These are phyloP conservation scores for Coniferiporia sulphurascens DNA, from an alignment of 1,284 basidiomycete genomes.

Conservation along the genomic window DNA sequence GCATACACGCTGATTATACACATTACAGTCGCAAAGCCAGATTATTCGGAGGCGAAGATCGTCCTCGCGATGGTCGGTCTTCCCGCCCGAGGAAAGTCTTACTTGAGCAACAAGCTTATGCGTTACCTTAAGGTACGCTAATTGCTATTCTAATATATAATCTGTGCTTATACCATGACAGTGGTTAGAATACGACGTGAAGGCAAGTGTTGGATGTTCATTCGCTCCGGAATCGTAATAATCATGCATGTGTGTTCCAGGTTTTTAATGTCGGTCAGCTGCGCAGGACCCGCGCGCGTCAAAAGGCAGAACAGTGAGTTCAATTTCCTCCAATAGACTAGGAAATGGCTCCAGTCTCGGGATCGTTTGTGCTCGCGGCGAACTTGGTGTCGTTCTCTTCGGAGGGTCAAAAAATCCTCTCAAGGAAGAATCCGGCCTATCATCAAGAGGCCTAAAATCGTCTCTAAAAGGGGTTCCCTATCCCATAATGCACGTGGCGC, in stretches of 20 bases:
- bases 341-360: not conserved
- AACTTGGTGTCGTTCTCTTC: not conserved
- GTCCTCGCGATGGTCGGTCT: constrained; percentile 95
- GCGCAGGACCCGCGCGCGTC: constrained; percentile 80
- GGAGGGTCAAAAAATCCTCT: not conserved
- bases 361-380: not conserved
- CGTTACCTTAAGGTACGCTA: constrained; percentile 65
- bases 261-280: constrained; percentile 99
- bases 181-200: constrained; percentile 99
- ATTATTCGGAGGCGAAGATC: constrained; percentile 98
- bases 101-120: constrained; percentile 81
- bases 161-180: constrained; percentile 31
- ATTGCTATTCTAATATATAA: not conserved
- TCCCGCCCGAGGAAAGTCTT: constrained; percentile 81
- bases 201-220: constrained; percentile 42
- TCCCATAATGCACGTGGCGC: not conserved
- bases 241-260: constrained; percentile 32
- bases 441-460: not conserved
- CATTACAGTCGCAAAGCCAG: constrained; percentile 82
- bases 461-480: not conserved
- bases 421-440: not conserved
- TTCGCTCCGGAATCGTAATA: not conserved
- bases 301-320: constrained; percentile 67
- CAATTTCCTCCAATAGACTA: not conserved
- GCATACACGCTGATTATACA: constrained; percentile 1